These are phyloP conservation scores for Kentomonas sorsogonicus DNA, from an alignment of 208 protist species.

Conservation along the genomic window DNA sequence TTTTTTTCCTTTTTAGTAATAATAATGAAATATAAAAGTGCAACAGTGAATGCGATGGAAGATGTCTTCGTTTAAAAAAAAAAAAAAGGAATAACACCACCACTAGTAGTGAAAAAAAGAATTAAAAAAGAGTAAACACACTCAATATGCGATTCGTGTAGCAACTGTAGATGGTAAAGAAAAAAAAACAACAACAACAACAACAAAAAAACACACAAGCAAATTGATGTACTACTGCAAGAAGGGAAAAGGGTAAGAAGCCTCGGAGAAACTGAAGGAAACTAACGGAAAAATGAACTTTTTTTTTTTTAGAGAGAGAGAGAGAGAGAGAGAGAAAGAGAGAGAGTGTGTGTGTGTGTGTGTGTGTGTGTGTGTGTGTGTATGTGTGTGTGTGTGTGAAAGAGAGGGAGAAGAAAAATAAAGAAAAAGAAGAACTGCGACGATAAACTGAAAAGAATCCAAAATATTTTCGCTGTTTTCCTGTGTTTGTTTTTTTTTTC, in stretches of 20 bases:
- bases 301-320: conserved; percentile 7
- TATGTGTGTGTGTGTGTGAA: conserved; percentile 9
- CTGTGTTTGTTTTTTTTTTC: no score
- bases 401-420: not conserved
- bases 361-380: conserved; percentile 8
- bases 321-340: not conserved
- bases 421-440: conserved; percentile 6
- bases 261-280: no score
- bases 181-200: conserved; percentile 4
- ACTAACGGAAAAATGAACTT: conserved; percentile 3
- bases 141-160: not conserved
- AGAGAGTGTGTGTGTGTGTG: not conserved
- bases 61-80: not conserved
- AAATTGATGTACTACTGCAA: not conserved
- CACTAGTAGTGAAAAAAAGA: conserved; percentile 7
- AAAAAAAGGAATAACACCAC: not conserved
- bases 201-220: not conserved
- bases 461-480: not conserved
- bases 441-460: conserved; percentile 5
- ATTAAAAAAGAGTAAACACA: not conserved
- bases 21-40: not conserved
- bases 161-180: not conserved
- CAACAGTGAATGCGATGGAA: not conserved
- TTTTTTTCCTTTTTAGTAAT: conserved; percentile 9
- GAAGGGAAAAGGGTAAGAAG: not conserved